Conservation (phyloP, 2,329 filamentous ascomycete genomes). For the Cephalotrichum gorgonifer region DNA sequence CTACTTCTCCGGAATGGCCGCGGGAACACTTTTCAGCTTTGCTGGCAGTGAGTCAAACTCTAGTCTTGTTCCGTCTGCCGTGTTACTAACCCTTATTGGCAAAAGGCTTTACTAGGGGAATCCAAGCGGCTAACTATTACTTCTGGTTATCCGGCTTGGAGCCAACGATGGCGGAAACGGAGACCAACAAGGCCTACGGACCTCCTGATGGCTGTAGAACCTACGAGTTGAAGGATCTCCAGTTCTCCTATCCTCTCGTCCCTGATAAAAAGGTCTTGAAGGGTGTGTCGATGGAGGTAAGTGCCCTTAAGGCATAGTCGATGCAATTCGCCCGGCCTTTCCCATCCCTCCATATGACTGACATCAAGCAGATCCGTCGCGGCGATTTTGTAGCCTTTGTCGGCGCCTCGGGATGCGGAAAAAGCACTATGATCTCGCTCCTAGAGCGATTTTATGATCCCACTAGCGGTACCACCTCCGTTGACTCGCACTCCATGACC, state of each 20-base stretch:
- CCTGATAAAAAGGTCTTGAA: constrained; percentile 23
- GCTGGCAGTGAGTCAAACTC: constrained; percentile 22
- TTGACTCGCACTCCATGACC: constrained; percentile 16
- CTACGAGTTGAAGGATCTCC: constrained; percentile 36
- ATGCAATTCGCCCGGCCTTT: constrained; percentile 25
- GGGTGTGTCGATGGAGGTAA: constrained; percentile 23
- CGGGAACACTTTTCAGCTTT: constrained; percentile 16
- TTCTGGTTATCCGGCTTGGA: constrained; percentile 22
- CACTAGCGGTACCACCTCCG: constrained; percentile 16
- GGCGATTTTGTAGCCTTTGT: constrained; percentile 45
- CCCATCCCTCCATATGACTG: neutral
- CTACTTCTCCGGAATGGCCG: constrained; percentile 19
- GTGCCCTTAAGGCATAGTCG: constrained; percentile 10
- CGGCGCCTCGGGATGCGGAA: constrained; percentile 47
- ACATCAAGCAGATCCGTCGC: constrained; percentile 20
- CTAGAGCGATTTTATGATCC: constrained; percentile 35
- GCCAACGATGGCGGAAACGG: constrained; percentile 7
- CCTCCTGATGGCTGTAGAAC: constrained; percentile 24
- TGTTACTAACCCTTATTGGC: constrained; percentile 12
- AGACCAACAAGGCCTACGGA: constrained; percentile 13
- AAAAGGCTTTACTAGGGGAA: constrained; percentile 36
- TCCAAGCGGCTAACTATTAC: constrained; percentile 37
- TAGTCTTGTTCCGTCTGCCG: neutral
- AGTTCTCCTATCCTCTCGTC: constrained; percentile 46
- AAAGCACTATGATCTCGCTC: constrained; percentile 47